Evolutionary conservation across 768 basidiomycete genomes (phyloP).

Genomic region (Mycena rosella): DNA sequence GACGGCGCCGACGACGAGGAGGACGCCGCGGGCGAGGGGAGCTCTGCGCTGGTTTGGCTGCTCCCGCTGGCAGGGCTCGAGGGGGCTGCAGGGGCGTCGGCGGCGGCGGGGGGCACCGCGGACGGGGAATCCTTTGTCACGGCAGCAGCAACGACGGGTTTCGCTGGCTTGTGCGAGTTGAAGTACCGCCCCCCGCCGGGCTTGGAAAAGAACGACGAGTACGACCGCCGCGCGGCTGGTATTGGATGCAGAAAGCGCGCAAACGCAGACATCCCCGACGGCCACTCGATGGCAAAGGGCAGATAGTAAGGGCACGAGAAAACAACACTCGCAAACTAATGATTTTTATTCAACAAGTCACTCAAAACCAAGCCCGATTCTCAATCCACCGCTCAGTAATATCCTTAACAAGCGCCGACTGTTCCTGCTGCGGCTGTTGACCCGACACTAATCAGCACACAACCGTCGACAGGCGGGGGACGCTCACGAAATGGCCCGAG

Average conservation of each 20-base stretch:
- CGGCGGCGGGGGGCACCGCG: constrained; percentile 36
- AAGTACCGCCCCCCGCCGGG: constrained; percentile 82
- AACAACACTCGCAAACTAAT: constrained; percentile 14
- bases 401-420: constrained; percentile 20
- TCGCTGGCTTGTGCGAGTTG: constrained; percentile 78
- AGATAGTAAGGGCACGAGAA: not conserved
- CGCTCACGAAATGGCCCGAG: constrained; percentile 45
- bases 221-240: constrained; percentile 66
- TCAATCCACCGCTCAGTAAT: constrained; percentile 21
- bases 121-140: constrained; percentile 45
- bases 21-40: constrained; percentile 16
- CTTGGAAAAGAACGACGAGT: constrained; percentile 86
- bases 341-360: no score
- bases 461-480: not conserved
- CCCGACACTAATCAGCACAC: not conserved
- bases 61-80: constrained; percentile 15
- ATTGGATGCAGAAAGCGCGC: constrained; percentile 61
- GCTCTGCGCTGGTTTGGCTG: no score
- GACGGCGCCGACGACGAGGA: constrained; percentile 16
- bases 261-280: constrained; percentile 61
- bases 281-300: not conserved
- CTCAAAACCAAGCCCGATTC: constrained; percentile 5
- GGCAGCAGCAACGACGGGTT: constrained; percentile 54
- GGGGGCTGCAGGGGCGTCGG: constrained; percentile 25
- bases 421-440: constrained; percentile 8